Base-by-base conservation (phyloP, 306 rosid species). In the Fragaria ananassa region DNA sequence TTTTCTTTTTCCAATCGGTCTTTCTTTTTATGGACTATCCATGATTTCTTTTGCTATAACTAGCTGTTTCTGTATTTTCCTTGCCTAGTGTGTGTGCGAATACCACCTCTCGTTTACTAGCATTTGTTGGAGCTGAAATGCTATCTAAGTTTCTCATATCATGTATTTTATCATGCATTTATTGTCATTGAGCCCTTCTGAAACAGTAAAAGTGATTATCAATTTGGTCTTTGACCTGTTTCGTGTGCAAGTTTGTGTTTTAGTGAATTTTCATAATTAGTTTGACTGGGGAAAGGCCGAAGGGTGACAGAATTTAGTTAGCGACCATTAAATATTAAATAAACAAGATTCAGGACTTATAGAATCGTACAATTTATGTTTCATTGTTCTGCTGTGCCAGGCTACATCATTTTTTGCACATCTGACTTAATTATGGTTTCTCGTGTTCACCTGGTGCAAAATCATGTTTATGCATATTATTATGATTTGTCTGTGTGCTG, bases 21-120 rank as follows among this genome's bases (percentile, higher is more conserved):
- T 76, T 57, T 29, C 76, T 62, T 56, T 21, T 81, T 10, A 39
- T 39, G 75, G 62, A 18, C 76, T 71, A n/a, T 11, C 35, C 44
- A 29, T 19, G 4, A 37, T 78, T 54, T 74, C 1, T 58, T 53
- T 19, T 46, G 51, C 51, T 46, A 2, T 50, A 15, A 17, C n/a
- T 14, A 49, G 4, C 54, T 5, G 13, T 47, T 49, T 19, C 2
- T 53, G 25, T 9, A 39, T 39, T 39, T 39, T 6, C 44, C 44
- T 42, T 42, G 46, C 46, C 46, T 42, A 42, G 11, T 8, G 46
- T 42, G 46, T 42, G 46, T 42, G 9, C 46, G 11, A 41, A 1
- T 8, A 8, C 46, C 46, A 42, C 46, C 46, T 41, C 44, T 42
- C 46, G 2, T 42, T 42, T 10, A 9, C 46, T 42, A 44, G 47